These are phyloP conservation scores for Psilocybe subaeruginosa DNA, from an alignment of 768 basidiomycete genomes.

Conservation along the genomic window DNA sequence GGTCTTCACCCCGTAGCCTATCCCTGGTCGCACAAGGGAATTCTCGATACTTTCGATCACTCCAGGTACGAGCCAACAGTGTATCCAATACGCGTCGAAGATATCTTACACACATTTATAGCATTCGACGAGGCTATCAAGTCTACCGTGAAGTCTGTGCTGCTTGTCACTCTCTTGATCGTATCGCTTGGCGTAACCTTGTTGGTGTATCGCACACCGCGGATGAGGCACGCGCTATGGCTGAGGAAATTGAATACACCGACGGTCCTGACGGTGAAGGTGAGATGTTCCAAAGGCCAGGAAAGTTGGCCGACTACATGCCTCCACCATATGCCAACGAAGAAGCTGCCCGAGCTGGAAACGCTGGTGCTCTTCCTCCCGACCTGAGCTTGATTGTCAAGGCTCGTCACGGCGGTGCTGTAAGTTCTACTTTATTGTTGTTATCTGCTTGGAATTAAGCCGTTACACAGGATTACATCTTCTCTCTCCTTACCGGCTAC, in stretches of 20 bases:
- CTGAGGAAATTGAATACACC: slow-evolving; percentile 95
- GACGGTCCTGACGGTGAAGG: slow-evolving; percentile 95
- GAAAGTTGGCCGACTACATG: slow-evolving; percentile 98
- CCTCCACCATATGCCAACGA: slow-evolving; percentile 96
- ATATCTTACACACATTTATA: slow-evolving; percentile 31
- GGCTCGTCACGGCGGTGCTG: slow-evolving; percentile 95
- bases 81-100: slow-evolving; percentile 10
- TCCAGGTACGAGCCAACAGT: slow-evolving; percentile 67
- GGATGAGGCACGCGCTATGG: slow-evolving; percentile 87
- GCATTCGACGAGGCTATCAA: slow-evolving; percentile 94
- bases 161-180: slow-evolving; percentile 98
- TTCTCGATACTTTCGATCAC: slow-evolving; percentile 93
- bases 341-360: slow-evolving; percentile 93
- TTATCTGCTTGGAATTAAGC: neutral
- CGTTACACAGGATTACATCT: slow-evolving; percentile 84
- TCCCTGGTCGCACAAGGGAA: slow-evolving; percentile 92
- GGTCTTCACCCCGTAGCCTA: slow-evolving; percentile 87
- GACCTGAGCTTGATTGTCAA: slow-evolving; percentile 98
- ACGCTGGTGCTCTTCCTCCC: slow-evolving; percentile 94
- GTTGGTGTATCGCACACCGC: slow-evolving; percentile 97
- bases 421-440: slow-evolving; percentile 45
- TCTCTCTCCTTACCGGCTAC: slow-evolving; percentile 96
- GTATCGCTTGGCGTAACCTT: slow-evolving; percentile 99
- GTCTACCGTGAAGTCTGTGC: slow-evolving; percentile 99
- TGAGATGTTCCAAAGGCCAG: slow-evolving; percentile 98